Evolutionary conservation across 163 green algal genomes (phyloP).

Genomic region (Trebouxia gelatinosa): DNA sequence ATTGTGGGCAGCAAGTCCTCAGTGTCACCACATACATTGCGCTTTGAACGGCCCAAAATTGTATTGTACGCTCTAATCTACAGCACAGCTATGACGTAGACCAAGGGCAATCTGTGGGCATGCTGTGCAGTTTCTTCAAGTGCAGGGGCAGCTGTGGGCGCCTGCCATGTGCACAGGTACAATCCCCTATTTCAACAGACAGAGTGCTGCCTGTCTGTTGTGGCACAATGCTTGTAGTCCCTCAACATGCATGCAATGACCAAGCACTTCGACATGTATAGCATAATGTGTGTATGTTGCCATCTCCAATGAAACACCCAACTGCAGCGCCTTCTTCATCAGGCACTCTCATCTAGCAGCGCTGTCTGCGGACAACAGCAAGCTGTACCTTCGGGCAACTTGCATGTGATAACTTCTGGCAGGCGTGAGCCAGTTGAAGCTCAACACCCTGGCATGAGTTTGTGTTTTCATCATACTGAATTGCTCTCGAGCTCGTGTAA

Average conservation of each 20-base stretch:
- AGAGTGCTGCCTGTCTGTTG: not conserved
- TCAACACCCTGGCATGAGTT: not conserved
- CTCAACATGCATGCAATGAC: no score
- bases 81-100: not conserved
- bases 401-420: not conserved
- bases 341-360: no score
- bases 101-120: not conserved
- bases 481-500: not conserved
- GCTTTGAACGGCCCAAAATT: not conserved
- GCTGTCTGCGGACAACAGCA: no score
- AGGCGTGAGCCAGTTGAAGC: not conserved
- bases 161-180: slow-evolving; percentile 9
- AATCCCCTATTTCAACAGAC: not conserved
- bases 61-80: not conserved
- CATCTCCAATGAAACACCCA: no score
- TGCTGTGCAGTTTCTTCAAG: slow-evolving; percentile 27
- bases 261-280: no score
- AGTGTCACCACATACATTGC: not conserved
- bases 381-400: not conserved
- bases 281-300: no score
- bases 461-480: not conserved
- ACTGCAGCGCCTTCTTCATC: no score
- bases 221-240: not conserved
- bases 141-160: slow-evolving; percentile 24
- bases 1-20: no score